Evolutionary conservation across 1,284 basidiomycete genomes (phyloP), one percentile per base, ranked within the genome.

Genomic region (Ceratobasidium sp.): DNA sequence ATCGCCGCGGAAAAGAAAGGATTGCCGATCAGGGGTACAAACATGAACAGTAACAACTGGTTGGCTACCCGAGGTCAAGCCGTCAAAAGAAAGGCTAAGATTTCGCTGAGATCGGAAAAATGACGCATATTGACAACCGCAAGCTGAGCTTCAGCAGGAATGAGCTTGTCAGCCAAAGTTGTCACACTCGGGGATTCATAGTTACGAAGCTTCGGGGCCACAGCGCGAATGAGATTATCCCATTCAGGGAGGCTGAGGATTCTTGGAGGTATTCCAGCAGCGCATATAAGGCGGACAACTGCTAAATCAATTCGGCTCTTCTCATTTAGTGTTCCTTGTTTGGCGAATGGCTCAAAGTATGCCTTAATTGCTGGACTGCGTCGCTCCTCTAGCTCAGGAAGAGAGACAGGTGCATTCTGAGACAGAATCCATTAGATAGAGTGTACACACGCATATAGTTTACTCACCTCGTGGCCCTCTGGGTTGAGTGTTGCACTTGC

Each of bases 161-260:
- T 61, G 9, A 60, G 64, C 6, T 40, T 63, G 44, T 70, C 76
- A 20, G n/a, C 12, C 18, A 77, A 3, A 5, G 66, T 70, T 61
- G 66, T 42, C 6, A 55, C 23, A 13, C 26, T 49, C 3, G 64
- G 61, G 7, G 76, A 67, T 28, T 12, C n/a, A 40, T 61, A 61
- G 26, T 49, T 13, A 33, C 33, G 23, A 23, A 12, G 13, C 18
- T 23, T 23, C 1, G 66, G 44, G 42, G 1, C 6, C 3, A 49
- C 13, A 26, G n/a, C 12, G 23, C 4, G 3, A 28, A 49, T 26
- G 23, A 49, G 20, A 33, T 6, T 10, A 39, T 26, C 23, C 66
- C 66, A 51, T 23, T 23, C 9, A 13, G 12, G 44, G 7, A 40
- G 20, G 5, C 42, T 23, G 20, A 33, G n/a, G 28, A 66, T 44